phyloP scores from a whole-genome alignment of 345 rosid genomes.

The Eucalyptus urophylla region DNA sequence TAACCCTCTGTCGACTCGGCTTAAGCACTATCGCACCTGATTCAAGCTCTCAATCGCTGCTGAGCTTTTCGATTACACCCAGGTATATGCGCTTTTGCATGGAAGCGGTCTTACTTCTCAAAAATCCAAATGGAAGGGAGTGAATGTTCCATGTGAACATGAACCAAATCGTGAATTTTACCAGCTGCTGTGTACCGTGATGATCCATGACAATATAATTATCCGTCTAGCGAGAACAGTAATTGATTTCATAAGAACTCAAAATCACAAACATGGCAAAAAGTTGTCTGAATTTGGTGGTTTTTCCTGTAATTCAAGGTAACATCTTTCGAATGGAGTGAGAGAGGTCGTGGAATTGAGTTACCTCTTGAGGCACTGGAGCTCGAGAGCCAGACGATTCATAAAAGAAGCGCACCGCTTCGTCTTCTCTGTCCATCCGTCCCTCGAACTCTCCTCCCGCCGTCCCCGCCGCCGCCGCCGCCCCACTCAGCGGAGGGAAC shows the following conservation, averaged over 20 bases:
- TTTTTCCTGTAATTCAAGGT: not conserved
- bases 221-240: not conserved
- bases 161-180: not conserved
- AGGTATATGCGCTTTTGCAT: not conserved
- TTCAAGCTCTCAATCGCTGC: not conserved
- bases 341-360: not conserved
- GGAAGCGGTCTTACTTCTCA: not conserved
- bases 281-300: not conserved
- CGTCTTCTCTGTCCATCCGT: not conserved
- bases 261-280: not conserved
- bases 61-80: not conserved
- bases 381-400: not conserved
- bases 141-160: not conserved
- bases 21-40: not conserved
- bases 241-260: not conserved
- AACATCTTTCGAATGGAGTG: not conserved
- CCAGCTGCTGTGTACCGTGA: not conserved
- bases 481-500: conserved; percentile 27
- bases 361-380: not conserved
- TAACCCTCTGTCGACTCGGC: not conserved
- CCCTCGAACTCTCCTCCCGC: not conserved
- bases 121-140: not conserved
- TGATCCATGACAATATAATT: not conserved
- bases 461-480: not conserved
- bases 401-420: not conserved